These are phyloP conservation scores for Bacterosira constricta DNA, from an alignment of 108 stramenopile genomes.

Conservation along the genomic window DNA sequence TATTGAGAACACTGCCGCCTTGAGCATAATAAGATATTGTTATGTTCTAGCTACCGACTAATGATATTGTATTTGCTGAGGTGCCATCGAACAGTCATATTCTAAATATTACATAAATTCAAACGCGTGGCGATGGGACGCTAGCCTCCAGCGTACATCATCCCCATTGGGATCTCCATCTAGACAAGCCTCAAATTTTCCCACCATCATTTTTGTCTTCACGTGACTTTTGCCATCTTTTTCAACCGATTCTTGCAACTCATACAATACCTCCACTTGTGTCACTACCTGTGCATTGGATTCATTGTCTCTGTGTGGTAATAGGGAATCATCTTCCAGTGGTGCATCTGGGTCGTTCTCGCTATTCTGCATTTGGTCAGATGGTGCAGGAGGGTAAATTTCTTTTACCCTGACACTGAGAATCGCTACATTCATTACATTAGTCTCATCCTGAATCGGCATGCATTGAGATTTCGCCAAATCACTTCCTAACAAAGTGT, in stretches of 20 bases:
- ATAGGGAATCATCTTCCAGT: slow-evolving; percentile 47
- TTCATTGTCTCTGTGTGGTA: slow-evolving; percentile 4
- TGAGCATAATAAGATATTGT: neutral
- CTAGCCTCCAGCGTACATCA: slow-evolving; percentile 82
- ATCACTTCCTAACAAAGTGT: neutral
- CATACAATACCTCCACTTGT: slow-evolving; percentile 52
- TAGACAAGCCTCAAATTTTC: slow-evolving; percentile 46
- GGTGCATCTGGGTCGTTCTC: slow-evolving; percentile 37
- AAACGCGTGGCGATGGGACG: slow-evolving; percentile 52
- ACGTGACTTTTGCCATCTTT: neutral
- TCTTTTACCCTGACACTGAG: slow-evolving; percentile 46
- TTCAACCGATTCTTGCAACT: slow-evolving; percentile 20
- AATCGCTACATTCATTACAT: slow-evolving; percentile 26
- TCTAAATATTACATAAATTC: too few relatives aligned
- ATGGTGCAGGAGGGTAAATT: slow-evolving; percentile 19
- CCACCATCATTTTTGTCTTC: slow-evolving; percentile 34
- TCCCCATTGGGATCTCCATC: slow-evolving; percentile 44
- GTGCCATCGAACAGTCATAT: too few relatives aligned
- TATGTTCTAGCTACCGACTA: neutral
- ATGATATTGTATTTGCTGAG: slow-evolving; percentile 19
- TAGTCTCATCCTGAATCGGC: slow-evolving; percentile 1
- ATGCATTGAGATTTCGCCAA: neutral
- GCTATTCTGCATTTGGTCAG: neutral
- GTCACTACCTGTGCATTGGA: slow-evolving; percentile 31
- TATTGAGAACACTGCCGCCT: neutral